Evolutionary conservation across 2,329 filamentous ascomycete species (phyloP), one percentile per base, ranked within the genome.

Genomic region (Orbilia brochopaga): DNA sequence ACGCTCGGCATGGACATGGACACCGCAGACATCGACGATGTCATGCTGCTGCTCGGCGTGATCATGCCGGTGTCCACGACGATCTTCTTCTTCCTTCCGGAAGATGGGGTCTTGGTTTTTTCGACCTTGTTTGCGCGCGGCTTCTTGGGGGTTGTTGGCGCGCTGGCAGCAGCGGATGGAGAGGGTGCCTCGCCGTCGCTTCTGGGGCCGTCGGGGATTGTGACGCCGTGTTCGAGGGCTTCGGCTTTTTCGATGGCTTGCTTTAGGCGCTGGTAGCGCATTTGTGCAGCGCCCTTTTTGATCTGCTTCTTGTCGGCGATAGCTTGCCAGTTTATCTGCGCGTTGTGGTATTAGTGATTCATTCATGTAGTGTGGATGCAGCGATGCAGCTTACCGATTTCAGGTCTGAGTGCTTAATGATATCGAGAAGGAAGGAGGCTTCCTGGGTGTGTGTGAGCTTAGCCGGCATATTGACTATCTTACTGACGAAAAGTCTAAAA

Each of bases 211-310:
- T 63, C 54, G n/a, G 35, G 10, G n/a, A 52, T 6, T 1, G 51
- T 57, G 30, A 64, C 56, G n/a, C 48, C 59, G 17, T 19, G 37
- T 55, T 70, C 66, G n/a, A 27, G 24, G 13, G 66, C 66, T 51
- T 70, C 66, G 8, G 66, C 69, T 30, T 66, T 73, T 55, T 73
- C 69, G 40, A 73, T 66, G 17, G 62, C 69, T 65, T 65, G 60
- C n/a, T 66, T 65, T 40, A 73, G 48, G 24, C 69, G 69, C 48
- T 65, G 62, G 19, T 65, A 73, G 19, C 69, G 69, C 69, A 73
- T 73, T 60, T 70, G 66, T 19, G 69, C 62, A 15, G 69, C 69
- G 30, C 61, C 69, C 19, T 73, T 65, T 50, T 73, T 73, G 69
- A 66, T 73, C 21, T 65, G 61, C 21, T 73, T 73, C 46, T 73